Percentiles rank a stretch among this genome's conserved stretches.
These are phyloP conservation scores for Ascochyta fabae DNA, from an alignment of 2,329 filamentous ascomycete genomes.

Conservation along the genomic window DNA sequence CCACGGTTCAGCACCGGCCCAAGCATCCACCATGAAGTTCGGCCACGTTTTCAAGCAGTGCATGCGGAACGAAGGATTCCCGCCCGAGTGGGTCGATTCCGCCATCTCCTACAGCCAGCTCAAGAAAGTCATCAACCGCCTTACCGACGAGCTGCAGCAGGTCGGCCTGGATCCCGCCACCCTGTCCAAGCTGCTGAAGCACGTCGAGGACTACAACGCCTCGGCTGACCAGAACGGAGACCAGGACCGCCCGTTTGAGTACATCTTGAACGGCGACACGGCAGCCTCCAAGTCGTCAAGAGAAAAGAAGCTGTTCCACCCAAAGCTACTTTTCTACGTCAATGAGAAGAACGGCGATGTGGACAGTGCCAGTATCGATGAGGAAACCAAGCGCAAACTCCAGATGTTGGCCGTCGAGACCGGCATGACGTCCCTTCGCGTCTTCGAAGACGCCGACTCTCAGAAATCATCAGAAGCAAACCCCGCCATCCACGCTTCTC, in stretches of 20 bases:
- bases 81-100: conserved; percentile 71
- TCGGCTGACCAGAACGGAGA: conserved; percentile 31
- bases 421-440: conserved; percentile 49
- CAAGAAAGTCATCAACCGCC: conserved; percentile 87
- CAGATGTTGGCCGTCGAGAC: conserved; percentile 63
- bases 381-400: conserved; percentile 68
- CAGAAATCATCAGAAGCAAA: conserved; percentile 6
- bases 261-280: conserved; percentile 38
- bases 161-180: conserved; percentile 77
- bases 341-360: conserved; percentile 70
- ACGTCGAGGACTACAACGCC: conserved; percentile 47
- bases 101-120: conserved; percentile 84
- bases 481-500: conserved; percentile 9
- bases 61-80: conserved; percentile 75
- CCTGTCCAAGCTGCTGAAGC: conserved; percentile 67
- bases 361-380: conserved; percentile 71
- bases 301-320: conserved; percentile 57
- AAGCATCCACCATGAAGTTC: conserved; percentile 74
- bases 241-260: conserved; percentile 45
- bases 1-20: conserved; percentile 14
- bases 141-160: conserved; percentile 72
- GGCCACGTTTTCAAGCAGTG: conserved; percentile 76
- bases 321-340: conserved; percentile 73
- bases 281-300: conserved; percentile 10
- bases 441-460: conserved; percentile 32